phyloP scores from a whole-genome alignment of 23 red algal genomes.

The Gracilaria gracilis region DNA sequence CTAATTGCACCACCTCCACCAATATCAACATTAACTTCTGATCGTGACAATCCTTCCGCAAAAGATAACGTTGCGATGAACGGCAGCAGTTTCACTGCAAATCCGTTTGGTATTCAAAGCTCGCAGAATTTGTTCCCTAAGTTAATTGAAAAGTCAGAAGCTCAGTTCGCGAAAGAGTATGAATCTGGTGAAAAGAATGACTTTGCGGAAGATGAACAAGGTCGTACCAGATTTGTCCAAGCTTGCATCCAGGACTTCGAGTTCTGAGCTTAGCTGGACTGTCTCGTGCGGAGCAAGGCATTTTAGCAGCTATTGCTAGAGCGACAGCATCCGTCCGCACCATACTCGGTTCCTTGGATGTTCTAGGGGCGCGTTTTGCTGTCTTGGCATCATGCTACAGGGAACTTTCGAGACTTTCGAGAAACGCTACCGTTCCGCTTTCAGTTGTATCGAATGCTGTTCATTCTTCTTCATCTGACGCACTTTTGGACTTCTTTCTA shows the following conservation, averaged over 20 bases:
- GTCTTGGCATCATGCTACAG: constrained; percentile 53
- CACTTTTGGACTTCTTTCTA: constrained; percentile 71
- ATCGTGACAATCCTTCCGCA: constrained; percentile 8
- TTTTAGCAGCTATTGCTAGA: constrained; percentile 49
- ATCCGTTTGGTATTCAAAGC: constrained; percentile 41
- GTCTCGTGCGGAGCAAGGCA: constrained; percentile 49
- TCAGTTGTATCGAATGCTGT: constrained; percentile 63
- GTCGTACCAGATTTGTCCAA: constrained; percentile 46
- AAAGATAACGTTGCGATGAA: neutral
- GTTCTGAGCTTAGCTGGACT: constrained; percentile 45
- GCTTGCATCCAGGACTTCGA: constrained; percentile 31
- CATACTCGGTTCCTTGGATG: constrained; percentile 62
- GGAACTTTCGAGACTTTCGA: constrained; percentile 44
- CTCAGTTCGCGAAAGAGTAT: constrained; percentile 2
- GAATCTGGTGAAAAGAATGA: neutral
- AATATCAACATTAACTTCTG: constrained; percentile 34
- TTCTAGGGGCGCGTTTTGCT: constrained; percentile 47
- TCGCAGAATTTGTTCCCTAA: constrained; percentile 28
- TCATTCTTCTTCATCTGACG: constrained; percentile 74
- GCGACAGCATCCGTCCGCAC: constrained; percentile 21
- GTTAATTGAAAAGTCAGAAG: constrained; percentile 67
- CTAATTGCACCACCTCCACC: constrained; percentile 55
- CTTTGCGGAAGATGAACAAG: constrained; percentile 1
- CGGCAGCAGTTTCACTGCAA: neutral
- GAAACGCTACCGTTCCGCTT: constrained; percentile 26